Evolutionary conservation across 805 yeast species (phyloP).

Genomic region (Myxozyma sirexii): DNA sequence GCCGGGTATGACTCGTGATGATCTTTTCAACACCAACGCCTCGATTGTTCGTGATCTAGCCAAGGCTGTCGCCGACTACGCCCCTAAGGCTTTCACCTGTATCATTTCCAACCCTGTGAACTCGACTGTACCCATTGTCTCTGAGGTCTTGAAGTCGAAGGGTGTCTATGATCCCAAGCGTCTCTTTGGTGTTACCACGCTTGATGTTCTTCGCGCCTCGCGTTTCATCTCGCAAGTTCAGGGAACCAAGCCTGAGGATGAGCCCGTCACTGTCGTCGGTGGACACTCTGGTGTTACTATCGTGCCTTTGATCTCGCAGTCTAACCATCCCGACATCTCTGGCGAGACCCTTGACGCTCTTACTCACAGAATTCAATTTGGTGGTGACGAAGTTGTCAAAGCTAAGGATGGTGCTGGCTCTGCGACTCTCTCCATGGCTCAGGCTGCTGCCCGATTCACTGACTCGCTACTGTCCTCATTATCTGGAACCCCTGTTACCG

Average conservation of each 20-base stretch:
- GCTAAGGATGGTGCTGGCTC: conserved; percentile 95
- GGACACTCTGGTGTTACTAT: conserved; percentile 98
- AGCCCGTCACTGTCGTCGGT: conserved; percentile 86
- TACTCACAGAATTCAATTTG: conserved; percentile 88
- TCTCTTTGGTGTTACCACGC: conserved; percentile 93
- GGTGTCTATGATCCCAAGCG: conserved; percentile 90
- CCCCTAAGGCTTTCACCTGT: conserved; percentile 81
- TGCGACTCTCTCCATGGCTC: conserved; percentile 89
- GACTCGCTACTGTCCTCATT: conserved; percentile 50
- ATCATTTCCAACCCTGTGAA: conserved; percentile 95
- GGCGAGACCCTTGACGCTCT: conserved; percentile 67
- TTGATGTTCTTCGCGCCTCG: conserved; percentile 87
- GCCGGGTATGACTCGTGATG: conserved; percentile 99
- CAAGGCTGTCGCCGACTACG: conserved; percentile 74
- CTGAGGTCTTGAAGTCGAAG: conserved; percentile 82
- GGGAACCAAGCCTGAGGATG: conserved; percentile 74
- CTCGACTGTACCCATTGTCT: conserved; percentile 95
- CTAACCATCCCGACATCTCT: conserved; percentile 59
- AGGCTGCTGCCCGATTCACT: conserved; percentile 66
- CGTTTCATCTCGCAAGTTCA: conserved; percentile 74
- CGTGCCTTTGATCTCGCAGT: conserved; percentile 88
- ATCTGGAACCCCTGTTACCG: conserved; percentile 53
- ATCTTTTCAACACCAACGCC: conserved; percentile 93
- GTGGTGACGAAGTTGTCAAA: conserved; percentile 94
- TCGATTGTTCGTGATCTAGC: conserved; percentile 93